Evolutionary conservation across 345 rosid genomes (phyloP).

Genomic region (Noccaea bulbosa): DNA sequence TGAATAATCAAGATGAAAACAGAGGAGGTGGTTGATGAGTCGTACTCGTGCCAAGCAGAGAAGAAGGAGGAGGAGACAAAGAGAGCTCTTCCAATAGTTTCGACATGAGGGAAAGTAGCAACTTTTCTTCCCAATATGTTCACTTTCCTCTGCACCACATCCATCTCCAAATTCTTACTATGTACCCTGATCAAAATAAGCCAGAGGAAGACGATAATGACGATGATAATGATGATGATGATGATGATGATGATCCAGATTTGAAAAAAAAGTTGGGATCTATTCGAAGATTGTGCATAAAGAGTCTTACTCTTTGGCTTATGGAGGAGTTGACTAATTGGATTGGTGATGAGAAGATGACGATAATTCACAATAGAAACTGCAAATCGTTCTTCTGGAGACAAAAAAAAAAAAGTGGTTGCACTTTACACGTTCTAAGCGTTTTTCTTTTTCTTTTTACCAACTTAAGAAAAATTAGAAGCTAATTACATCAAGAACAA

Average conservation of each 20-base stretch:
- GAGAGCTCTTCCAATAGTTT: conserved; percentile 43
- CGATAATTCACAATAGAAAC: conserved; percentile 5
- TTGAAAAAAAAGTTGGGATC: background rate
- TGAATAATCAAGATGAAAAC: background rate
- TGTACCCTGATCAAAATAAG: conserved; percentile 11
- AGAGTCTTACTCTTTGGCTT: conserved; percentile 16
- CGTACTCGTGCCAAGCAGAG: conserved; percentile 43
- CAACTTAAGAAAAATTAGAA: background rate
- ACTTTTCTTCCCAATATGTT: conserved; percentile 36
- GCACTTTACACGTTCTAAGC: conserved; percentile 28
- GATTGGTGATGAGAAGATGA: background rate
- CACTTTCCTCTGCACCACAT: conserved; percentile 42
- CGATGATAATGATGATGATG: background rate
- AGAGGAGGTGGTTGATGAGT: background rate
- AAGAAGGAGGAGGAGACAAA: conserved; percentile 43
- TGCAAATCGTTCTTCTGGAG: conserved; percentile 10
- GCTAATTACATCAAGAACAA: background rate
- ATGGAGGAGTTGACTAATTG: background rate
- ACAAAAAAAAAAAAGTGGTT: background rate
- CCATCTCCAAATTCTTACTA: conserved; percentile 35
- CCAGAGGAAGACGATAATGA: conserved; percentile 4
- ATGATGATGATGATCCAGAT: background rate
- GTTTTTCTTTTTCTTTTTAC: background rate
- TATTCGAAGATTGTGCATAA: background rate
- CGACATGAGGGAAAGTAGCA: conserved; percentile 37